phyloP scores from a whole-genome alignment of 495 filamentous ascomycete genomes.

The Neurospora sp. region DNA sequence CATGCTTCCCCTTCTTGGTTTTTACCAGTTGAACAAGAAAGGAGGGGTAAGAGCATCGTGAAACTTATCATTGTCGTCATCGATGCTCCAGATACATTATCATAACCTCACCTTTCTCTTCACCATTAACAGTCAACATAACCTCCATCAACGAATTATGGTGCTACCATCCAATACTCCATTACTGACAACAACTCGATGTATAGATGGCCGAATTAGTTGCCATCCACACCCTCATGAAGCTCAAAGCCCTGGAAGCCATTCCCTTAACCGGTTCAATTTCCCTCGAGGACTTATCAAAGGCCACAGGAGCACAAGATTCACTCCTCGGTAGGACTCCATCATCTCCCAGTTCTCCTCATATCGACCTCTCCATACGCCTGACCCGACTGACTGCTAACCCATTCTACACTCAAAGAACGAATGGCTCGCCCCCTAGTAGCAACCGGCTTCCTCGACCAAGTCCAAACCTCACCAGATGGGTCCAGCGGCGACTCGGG shows the following conservation, averaged over 20 bases:
- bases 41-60: neutral
- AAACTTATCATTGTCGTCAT: neutral
- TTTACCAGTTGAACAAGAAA: neutral
- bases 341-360: neutral
- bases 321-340: conserved; percentile 9
- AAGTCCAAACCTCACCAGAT: neutral
- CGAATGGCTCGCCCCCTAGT: conserved; percentile 13
- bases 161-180: neutral
- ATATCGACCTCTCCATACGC: no score
- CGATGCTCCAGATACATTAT: neutral
- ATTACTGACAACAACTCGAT: neutral
- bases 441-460: conserved; percentile 15
- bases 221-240: conserved; percentile 15
- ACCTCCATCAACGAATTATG: neutral
- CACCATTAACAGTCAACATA: neutral
- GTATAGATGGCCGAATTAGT: conserved; percentile 13
- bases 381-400: neutral
- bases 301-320: conserved; percentile 10
- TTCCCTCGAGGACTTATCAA: conserved; percentile 8
- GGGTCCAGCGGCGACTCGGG: no score
- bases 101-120: neutral
- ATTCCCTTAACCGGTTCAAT: conserved; percentile 12
- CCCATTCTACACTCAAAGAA: neutral
- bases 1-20: no score
- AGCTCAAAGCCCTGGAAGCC: conserved; percentile 10